These are phyloP conservation scores for Cercospora berteroae DNA, from an alignment of 2,329 filamentous ascomycete species.

Conservation along the genomic window DNA sequence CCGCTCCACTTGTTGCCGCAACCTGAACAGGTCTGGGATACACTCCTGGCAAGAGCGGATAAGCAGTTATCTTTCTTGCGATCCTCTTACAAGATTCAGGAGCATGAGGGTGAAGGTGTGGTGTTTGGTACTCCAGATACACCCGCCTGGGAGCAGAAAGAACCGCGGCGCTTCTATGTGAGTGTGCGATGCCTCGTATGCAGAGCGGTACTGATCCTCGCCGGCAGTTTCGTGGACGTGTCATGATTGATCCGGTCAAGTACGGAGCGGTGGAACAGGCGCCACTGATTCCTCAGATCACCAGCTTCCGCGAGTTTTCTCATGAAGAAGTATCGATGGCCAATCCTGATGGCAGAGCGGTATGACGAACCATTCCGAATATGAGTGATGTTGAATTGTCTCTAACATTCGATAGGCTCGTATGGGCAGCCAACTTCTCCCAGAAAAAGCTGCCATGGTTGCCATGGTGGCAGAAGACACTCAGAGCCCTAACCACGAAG, in stretches of 20 bases:
- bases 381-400: neutral
- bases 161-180: conserved; percentile 4
- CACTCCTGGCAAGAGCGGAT: neutral
- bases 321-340: neutral
- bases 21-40: neutral
- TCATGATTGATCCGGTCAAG: conserved; percentile 12
- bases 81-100: neutral
- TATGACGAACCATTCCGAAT: neutral
- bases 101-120: neutral
- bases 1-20: conserved; percentile 4
- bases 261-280: conserved; percentile 2
- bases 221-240: conserved; percentile 3
- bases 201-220: neutral
- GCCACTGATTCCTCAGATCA: neutral
- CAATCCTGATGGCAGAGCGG: neutral
- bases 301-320: neutral
- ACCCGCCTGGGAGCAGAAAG: neutral
- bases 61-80: neutral
- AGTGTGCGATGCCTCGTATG: neutral
- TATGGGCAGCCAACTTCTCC: neutral
- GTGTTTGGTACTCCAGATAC: neutral
- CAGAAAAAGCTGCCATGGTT: neutral
- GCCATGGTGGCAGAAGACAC: neutral
- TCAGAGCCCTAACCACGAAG: neutral
- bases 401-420: neutral